Conservation (phyloP, 768 basidiomycete genomes). For the Auriculariales sp. region DNA sequence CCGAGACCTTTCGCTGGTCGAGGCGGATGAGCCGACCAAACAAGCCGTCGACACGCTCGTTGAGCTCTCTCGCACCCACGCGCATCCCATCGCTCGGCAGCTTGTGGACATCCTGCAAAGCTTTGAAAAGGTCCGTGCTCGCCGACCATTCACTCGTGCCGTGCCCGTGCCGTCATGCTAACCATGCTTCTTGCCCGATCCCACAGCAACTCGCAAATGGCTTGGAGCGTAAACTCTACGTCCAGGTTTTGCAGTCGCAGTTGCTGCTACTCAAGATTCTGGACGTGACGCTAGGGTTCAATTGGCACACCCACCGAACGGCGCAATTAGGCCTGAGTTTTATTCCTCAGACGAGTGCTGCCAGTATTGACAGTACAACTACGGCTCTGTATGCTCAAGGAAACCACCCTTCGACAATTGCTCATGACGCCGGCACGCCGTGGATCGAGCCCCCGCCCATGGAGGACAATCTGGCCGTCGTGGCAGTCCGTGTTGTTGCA, state of each 20-base stretch:
- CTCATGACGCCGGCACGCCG: conserved; percentile 11
- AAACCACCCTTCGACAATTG: background rate
- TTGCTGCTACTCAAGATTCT: conserved; percentile 75
- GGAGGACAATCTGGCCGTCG: conserved; percentile 69
- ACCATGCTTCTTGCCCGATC: background rate
- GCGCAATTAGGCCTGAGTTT: conserved; percentile 6
- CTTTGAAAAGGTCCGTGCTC: conserved; percentile 48
- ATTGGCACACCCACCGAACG: conserved; percentile 46
- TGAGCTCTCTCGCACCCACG: conserved; percentile 57
- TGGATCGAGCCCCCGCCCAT: conserved; percentile 57
- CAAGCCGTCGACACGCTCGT: conserved; percentile 68
- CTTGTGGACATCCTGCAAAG: conserved; percentile 66
- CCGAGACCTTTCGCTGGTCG: conserved; percentile 51
- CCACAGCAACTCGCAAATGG: conserved; percentile 37
- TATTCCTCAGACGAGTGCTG: background rate
- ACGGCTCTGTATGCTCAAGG: conserved; percentile 18
- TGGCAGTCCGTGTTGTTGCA: conserved; percentile 69
- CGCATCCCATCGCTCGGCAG: conserved; percentile 69
- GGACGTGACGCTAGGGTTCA: conserved; percentile 59
- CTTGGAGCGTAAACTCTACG: conserved; percentile 28
- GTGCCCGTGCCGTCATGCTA: conserved; percentile 3
- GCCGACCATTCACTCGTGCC: conserved; percentile 7
- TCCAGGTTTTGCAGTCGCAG: conserved; percentile 76
- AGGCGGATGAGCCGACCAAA: conserved; percentile 59
- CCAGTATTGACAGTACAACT: conserved; percentile 15